These are phyloP conservation scores for Nematocida major DNA, from an alignment of 371 early-diverging fungal species.

Conservation along the genomic window DNA sequence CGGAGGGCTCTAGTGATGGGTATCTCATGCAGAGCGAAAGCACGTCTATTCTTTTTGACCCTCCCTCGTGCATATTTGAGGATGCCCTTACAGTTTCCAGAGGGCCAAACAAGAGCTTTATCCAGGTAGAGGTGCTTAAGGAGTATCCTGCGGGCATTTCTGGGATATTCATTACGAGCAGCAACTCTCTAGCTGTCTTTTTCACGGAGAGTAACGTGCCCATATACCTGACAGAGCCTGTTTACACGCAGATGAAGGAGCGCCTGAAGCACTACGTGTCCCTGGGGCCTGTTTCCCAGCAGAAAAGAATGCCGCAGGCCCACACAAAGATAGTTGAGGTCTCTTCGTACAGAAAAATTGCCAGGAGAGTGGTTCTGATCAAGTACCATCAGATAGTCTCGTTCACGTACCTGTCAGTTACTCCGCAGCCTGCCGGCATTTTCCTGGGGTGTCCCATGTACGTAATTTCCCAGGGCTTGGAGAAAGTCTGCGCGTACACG, in stretches of 20 bases:
- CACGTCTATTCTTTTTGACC: constrained; percentile 40
- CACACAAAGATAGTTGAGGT: constrained; percentile 12
- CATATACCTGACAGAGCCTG: constrained; percentile 55
- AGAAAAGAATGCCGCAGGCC: not conserved
- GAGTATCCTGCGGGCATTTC: constrained; percentile 34
- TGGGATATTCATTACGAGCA: constrained; percentile 49
- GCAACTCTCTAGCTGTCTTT: constrained; percentile 56
- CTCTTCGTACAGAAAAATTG: constrained; percentile 43
- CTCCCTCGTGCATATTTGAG: constrained; percentile 9
- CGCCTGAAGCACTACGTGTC: constrained; percentile 31
- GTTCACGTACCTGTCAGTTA: constrained; percentile 45
- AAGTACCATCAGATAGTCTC: constrained; percentile 35
- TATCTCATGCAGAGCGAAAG: constrained; percentile 1
- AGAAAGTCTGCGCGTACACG: constrained; percentile 13
- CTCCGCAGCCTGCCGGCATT: constrained; percentile 35
- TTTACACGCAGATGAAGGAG: constrained; percentile 58
- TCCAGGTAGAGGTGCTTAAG: constrained; percentile 41
- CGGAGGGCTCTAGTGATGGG: not conserved
- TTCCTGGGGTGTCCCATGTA: constrained; percentile 53
- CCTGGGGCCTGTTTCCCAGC: constrained; percentile 30
- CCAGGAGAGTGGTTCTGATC: constrained; percentile 29
- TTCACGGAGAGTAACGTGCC: constrained; percentile 52
- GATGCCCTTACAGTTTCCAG: not conserved
- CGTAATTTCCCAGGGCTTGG: not conserved
- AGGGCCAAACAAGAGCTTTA: not conserved